Evolutionary conservation across 169 alveolate species (phyloP).

Genomic region (Cryptosporidium viatorum): DNA sequence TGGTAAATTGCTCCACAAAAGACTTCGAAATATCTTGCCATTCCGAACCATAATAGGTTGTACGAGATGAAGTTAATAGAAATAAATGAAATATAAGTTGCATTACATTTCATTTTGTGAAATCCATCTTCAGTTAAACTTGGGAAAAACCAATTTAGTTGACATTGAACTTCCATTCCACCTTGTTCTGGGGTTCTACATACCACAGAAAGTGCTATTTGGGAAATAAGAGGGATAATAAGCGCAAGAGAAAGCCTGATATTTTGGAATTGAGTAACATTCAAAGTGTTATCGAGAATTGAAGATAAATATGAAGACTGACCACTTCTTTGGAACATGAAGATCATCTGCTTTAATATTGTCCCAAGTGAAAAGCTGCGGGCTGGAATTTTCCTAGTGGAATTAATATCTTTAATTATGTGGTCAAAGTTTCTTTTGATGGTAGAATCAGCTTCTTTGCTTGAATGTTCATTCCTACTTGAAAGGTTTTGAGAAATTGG

Average conservation of each 20-base stretch:
- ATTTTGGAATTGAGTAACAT: constrained; percentile 69
- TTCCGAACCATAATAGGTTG: constrained; percentile 56
- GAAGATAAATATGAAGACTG: constrained; percentile 66
- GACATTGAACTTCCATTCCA: constrained; percentile 16
- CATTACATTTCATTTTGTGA: constrained; percentile 15
- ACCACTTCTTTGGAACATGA: constrained; percentile 70
- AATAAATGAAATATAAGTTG: constrained; percentile 7
- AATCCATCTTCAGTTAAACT: neutral
- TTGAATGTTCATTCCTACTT: neutral
- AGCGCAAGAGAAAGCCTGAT: constrained; percentile 65
- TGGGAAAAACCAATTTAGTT: constrained; percentile 65
- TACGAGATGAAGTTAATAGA: constrained; percentile 26
- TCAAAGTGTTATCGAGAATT: constrained; percentile 47
- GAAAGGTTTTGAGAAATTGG: neutral
- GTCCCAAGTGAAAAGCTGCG: constrained; percentile 30
- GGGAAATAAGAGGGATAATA: constrained; percentile 58
- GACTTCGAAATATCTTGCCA: constrained; percentile 36
- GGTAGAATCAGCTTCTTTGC: constrained; percentile 7
- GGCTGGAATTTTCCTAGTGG: constrained; percentile 57
- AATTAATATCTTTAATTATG: constrained; percentile 40
- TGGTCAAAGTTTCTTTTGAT: constrained; percentile 38
- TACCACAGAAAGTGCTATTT: constrained; percentile 33
- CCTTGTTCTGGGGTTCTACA: constrained; percentile 65
- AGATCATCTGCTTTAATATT: constrained; percentile 35
- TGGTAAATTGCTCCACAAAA: constrained; percentile 68